Base-by-base conservation (phyloP, 2,329 filamentous ascomycete genomes). In the Hortaea werneckii region DNA sequence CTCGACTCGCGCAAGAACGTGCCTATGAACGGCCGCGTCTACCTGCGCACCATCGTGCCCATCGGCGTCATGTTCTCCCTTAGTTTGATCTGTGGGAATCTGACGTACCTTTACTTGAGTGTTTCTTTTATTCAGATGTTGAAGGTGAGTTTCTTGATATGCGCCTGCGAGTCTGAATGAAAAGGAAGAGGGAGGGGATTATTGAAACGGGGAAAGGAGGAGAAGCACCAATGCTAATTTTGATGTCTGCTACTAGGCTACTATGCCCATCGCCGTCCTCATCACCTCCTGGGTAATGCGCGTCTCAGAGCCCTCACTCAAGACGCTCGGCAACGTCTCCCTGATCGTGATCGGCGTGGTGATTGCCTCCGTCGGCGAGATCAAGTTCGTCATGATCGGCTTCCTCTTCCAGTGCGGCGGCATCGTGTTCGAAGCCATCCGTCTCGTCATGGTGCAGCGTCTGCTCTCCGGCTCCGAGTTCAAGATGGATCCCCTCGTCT, bases 101-200 rank as follows among this genome's bases (percentile, higher is more conserved):
- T 94, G 69, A 88, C 90, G 58, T 96, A 96, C 65, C 79, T 95
- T 45, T 95, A 95, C 69, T 79, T 96, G 50, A 92, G 85, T 56
- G 90, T 96, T 48, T 85, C 90, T 50, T 96, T 96, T 68, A 96
- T 96, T 62, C 90, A 96, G 76, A 96, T 96, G 90, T 82, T 96
- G 67, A 96, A 96, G 85, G 84, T 87, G 57, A 34, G 65, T n/a
- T 7, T 34, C 30, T n/a, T n/a, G n/a, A n/a, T n/a, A n/a, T n/a
- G n/a, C n/a, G n/a, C n/a, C n/a, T n/a, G n/a, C n/a, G n/a, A n/a
- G n/a, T n/a, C n/a, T n/a, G 56, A 35, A 29, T 20, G 6, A 29
- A 29, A 9, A 29, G 27, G 7, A n/a, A 41, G 28, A 10, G 13
- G 37, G 37, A 29, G 44, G 29, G 50, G 53, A 35, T n/a, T n/a